These are phyloP conservation scores for Rhizodiscina lignyota DNA, from an alignment of 495 filamentous ascomycete genomes.

Conservation along the genomic window DNA sequence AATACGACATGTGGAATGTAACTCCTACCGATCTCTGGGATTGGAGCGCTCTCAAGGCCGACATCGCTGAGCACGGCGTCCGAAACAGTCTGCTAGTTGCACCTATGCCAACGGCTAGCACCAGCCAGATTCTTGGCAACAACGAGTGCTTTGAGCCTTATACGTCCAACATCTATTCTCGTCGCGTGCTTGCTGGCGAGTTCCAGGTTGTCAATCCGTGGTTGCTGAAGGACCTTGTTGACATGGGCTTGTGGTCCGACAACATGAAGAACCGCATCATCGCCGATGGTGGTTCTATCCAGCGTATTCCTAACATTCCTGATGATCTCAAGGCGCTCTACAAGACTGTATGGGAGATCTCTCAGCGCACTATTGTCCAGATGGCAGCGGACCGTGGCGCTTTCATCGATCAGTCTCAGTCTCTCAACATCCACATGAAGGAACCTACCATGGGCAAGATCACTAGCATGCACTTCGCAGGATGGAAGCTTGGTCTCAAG, in stretches of 20 bases:
- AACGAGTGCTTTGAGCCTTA: slow-evolving; percentile 99
- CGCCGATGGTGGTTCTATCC: slow-evolving; percentile 85
- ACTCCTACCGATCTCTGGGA: slow-evolving; percentile 92
- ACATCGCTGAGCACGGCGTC: slow-evolving; percentile 81
- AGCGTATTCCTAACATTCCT: slow-evolving; percentile 91
- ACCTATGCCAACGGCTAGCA: slow-evolving; percentile 94
- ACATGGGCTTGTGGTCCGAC: slow-evolving; percentile 96
- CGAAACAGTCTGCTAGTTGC: slow-evolving; percentile 90
- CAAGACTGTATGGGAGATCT: slow-evolving; percentile 99
- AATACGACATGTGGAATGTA: slow-evolving; percentile 98
- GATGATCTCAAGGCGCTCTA: slow-evolving; percentile 91
- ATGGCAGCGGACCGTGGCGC: slow-evolving; percentile 98
- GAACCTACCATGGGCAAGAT: slow-evolving; percentile 99
- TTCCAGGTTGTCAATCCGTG: slow-evolving; percentile 99
- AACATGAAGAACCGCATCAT: slow-evolving; percentile 99
- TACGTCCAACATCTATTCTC: slow-evolving; percentile 98
- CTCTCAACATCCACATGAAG: slow-evolving; percentile 97
- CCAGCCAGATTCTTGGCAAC: slow-evolving; percentile 91
- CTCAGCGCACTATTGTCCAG: slow-evolving; percentile 85
- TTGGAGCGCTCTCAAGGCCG: slow-evolving; percentile 74
- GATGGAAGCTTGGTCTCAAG: slow-evolving; percentile 98
- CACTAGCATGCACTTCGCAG: slow-evolving; percentile 97
- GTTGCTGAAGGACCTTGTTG: slow-evolving; percentile 94
- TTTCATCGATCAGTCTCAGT: slow-evolving; percentile 97
- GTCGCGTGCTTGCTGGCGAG: slow-evolving; percentile 91